A percentile compares a stretch with the other conserved stretches of the same genome.
Evolutionary conservation across 495 filamentous ascomycete species (phyloP).

Genomic region (Entonaema liquescens): DNA sequence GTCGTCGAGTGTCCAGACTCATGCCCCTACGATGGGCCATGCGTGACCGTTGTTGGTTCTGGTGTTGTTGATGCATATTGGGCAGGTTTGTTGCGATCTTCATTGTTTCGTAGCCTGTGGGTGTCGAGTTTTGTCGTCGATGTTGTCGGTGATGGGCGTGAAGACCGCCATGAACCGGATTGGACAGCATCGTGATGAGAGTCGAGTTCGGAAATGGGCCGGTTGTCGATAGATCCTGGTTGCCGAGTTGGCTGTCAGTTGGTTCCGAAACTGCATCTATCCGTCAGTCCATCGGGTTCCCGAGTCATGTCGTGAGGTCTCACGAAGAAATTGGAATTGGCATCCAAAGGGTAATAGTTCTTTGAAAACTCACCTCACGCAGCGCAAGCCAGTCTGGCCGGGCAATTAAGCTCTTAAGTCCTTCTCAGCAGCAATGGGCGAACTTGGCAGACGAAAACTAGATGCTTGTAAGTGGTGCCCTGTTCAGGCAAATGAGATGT

Average conservation of each 20-base stretch:
- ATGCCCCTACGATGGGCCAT: slow-evolving; percentile 77
- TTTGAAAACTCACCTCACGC: slow-evolving; percentile 71
- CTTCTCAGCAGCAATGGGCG: slow-evolving; percentile 54
- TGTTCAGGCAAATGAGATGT: slow-evolving; percentile 30
- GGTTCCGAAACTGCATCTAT: slow-evolving; percentile 63
- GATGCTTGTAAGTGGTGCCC: slow-evolving; percentile 41
- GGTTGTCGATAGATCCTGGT: slow-evolving; percentile 57
- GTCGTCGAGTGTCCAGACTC: slow-evolving; percentile 76
- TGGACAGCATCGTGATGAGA: slow-evolving; percentile 79
- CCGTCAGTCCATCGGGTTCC: slow-evolving; percentile 32
- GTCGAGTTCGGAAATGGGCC: slow-evolving; percentile 65
- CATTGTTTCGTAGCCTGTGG: slow-evolving; percentile 72
- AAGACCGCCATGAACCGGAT: slow-evolving; percentile 66
- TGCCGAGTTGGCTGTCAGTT: slow-evolving; percentile 55
- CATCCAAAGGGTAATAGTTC: not conserved
- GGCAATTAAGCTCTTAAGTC: slow-evolving; percentile 55
- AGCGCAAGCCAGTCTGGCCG: slow-evolving; percentile 76
- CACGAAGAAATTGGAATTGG: slow-evolving; percentile 3
- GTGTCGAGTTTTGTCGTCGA: slow-evolving; percentile 89
- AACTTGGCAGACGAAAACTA: slow-evolving; percentile 49
- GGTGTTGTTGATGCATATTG: slow-evolving; percentile 59
- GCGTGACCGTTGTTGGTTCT: slow-evolving; percentile 51
- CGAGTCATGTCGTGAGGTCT: slow-evolving; percentile 1
- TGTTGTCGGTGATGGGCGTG: slow-evolving; percentile 78
- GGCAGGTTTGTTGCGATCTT: slow-evolving; percentile 69